Evolutionary conservation across 257 asterid species (phyloP), one percentile per base, ranked within the genome.

Genomic region (Thymus mandschuricus): DNA sequence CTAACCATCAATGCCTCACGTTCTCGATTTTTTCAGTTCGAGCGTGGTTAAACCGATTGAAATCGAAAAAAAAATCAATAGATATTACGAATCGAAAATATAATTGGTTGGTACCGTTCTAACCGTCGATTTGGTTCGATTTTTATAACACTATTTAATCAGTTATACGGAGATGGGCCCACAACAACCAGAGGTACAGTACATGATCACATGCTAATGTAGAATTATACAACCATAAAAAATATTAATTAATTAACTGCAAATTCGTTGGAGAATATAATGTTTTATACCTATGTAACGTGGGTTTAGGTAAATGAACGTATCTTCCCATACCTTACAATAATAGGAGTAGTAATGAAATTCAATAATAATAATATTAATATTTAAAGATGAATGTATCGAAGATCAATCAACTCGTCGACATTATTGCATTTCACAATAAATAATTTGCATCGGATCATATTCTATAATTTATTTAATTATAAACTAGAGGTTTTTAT

Each of bases 201-300:
- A 55, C 74, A 64, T 11, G 9, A 56, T 62, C 75, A 77, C 85
- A 77, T 78, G 85, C 74, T 30, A 65, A 46, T 75, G 75, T 63
- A 72, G 76, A 69, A 76, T 62, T 68, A 68, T 45, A 11, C 41
- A 80, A 29, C 63, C 61, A 63, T 12, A 3, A 33, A 21, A 58
- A 30, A 43, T 31, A 69, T 59, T 58, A 10, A 66, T 70, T 64
- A 54, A 66, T 21, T 51, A 75, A 73, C 76, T 30, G 66, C 45
- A 75, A 67, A 69, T 40, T 74, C 60, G 66, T 72, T 75, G 83
- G 78, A 72, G 71, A 78, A 49, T 73, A 33, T 35, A 72, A 77
- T 72, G 40, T 72, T 48, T 21, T 67, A 72, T 45, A 28, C 34
- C 46, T 41, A 45, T 13, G 28, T 46, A 68, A 72, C 64, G 74